Base-by-base conservation (phyloP, 2,329 filamentous ascomycete species). In the Aspergillus pseudoviridinutans region DNA sequence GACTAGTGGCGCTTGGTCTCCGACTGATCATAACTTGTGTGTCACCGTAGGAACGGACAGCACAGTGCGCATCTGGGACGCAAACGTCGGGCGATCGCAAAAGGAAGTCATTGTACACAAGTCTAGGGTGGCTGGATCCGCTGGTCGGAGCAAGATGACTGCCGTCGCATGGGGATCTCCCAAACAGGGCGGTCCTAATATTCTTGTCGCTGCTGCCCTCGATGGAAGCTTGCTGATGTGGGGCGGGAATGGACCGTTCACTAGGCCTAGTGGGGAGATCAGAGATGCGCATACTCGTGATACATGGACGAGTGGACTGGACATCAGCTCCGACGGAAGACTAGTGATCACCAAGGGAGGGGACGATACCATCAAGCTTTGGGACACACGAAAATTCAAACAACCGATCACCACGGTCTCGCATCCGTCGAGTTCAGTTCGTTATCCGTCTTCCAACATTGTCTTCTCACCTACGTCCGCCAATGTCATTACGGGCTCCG, bases 361-460 rank as follows among this genome's bases (percentile, higher is more conserved):
- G 52, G 94, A 99, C 74, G 86, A 95, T 70, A 83, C 89, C 1
- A 93, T 99, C 74, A 97, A 97, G 77, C 82, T 97, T 1, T 99
- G 94, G 94, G 94, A 99, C 72, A 95, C 88, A 3, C 86, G 94
- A 58, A 97, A 97, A 70, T 96, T 99, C 80, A 97, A 94, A 72
- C 82, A 88, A 57, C 91, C 94, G 3, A 83, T 99, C 14, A 90
- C 91, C 50, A 90, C 87, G 1, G 85, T 91, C 17, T 79, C 87
- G 5, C 92, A 96, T 73, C 76, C 84, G 1, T 96, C 93, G 1
- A 96, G 90, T 14, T 93, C 91, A 1, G 86, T 87, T 57, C 87
- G 92, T 67, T 96, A 90, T 71, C 85, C 90, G 0, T 92, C 90
- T 58, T 89, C 87, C 54, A 96, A 92, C 70, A 96, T 99, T 70